Base-by-base conservation (phyloP, 768 basidiomycete genomes). In the Hydnomerulius pinastri region DNA sequence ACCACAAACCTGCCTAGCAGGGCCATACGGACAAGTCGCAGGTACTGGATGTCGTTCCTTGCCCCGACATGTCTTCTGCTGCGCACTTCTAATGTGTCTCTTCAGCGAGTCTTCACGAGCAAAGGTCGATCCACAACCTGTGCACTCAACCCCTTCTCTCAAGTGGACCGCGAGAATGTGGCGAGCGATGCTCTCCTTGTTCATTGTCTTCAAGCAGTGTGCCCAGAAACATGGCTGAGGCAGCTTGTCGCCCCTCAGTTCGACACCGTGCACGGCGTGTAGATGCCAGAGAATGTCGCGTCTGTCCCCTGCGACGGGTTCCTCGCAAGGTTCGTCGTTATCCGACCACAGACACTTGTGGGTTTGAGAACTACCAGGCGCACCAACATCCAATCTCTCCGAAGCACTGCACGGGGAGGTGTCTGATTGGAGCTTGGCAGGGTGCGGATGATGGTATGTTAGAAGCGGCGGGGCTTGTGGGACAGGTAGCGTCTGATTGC, bases 31-130 rank as follows among this genome's bases (percentile, higher is more conserved):
- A n/a, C n/a, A n/a, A n/a, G n/a, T n/a, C n/a, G n/a, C n/a, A n/a
- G n/a, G n/a, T n/a, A n/a, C n/a, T n/a, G n/a, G n/a, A n/a, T n/a
- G n/a, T n/a, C n/a, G n/a, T 48, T 5, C 39, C 28, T 4, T 40
- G 13, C 6, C 23, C 8, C 4, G 20, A 42, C 62, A 65, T 8
- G 41, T 33, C 32, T 3, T 12, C 6, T 33, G 38, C 42, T 25
- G 57, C 30, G 24, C 45, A 10, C 24, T 20, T 29, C 30, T 48
- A 1, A 30, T 7, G 45, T 65, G 64, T 18, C 64, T 63, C 46
- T 57, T 55, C 48, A 66, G 10, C 12, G 64, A 66, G 33, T 66
- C 64, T 9, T 6, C 21, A 6, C 65, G 61, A 11, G 67, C 64
- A 20, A 68, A 66, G 21, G 10, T 15, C 23, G 45, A 46, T 9